Evolutionary conservation across 805 yeast species (phyloP).

Genomic region (Metschnikowia santaceciliae): DNA sequence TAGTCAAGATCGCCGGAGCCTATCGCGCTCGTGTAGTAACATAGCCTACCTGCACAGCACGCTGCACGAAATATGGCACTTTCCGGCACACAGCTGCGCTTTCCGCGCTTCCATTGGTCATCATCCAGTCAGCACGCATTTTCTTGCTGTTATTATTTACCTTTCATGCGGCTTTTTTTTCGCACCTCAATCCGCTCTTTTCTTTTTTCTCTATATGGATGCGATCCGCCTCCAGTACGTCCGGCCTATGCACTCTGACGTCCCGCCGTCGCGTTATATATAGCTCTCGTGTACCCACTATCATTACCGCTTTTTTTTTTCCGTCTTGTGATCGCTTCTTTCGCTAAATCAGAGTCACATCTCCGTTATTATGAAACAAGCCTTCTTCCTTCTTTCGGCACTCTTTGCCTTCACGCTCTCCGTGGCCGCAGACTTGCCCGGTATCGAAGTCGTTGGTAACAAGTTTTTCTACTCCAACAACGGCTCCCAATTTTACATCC

Average conservation of each 20-base stretch:
- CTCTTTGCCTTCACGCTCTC: slow-evolving; percentile 10
- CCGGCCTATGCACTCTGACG: slow-evolving; percentile 1
- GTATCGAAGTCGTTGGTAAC: slow-evolving; percentile 67
- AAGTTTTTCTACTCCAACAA: slow-evolving; percentile 73
- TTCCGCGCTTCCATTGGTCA: background rate
- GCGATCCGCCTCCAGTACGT: background rate
- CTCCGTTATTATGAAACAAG: slow-evolving; percentile 11
- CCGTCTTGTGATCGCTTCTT: slow-evolving; percentile 2
- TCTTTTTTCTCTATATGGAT: slow-evolving; percentile 1
- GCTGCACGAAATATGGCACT: background rate
- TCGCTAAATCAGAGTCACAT: background rate
- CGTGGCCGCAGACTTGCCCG: slow-evolving; percentile 22
- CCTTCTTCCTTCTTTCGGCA: slow-evolving; percentile 10
- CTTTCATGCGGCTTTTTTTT: slow-evolving; percentile 1
- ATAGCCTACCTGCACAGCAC: slow-evolving; percentile 10
- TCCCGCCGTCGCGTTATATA: slow-evolving; percentile 4
- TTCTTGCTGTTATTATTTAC: background rate
- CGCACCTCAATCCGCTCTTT: slow-evolving; percentile 1
- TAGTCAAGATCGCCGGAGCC: background rate
- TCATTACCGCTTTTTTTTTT: background rate
- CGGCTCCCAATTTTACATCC: slow-evolving; percentile 74
- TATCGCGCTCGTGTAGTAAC: slow-evolving; percentile 6
- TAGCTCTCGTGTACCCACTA: background rate
- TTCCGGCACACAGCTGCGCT: background rate
- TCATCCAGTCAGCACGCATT: background rate